Evolutionary conservation across 164 flowering plant species (phyloP), one percentile per base, ranked within the genome.

Genomic region (Magnolia changhungtana): DNA sequence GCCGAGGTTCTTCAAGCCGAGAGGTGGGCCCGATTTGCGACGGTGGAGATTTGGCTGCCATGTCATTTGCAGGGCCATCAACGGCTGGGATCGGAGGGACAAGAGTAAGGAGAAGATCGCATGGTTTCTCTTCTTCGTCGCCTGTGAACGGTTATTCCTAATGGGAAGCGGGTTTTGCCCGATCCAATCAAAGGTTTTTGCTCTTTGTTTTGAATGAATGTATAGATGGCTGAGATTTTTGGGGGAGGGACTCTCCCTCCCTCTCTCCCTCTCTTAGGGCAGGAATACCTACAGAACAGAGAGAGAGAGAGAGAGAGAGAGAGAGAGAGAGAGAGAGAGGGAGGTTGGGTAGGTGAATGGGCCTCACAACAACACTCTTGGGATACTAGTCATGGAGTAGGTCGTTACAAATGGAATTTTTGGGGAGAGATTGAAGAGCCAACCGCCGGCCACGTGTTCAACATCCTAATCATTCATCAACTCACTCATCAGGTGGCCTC

Each of bases 1-100:
- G 76, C 99, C 98, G 76, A 94, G 89, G 78, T 96, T 96, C 69
- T 78, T 84, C 58, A 94, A 81, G 78, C 99, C 99, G 79, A 96
- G 76, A 14, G 97, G 98, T n/a, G 86, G 78, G 37, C 51, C 73
- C 55, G 72, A 59, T 31, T 75, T 75, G 72, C 87, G 91, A 52
- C 82, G 84, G 73, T 86, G 86, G 27, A 82, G 80, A 79, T 78
- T 88, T 76, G 88, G 88, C 79, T 89, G 90, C 96, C 96, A 90
- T 77, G 74, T 89, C 98, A 92, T 93, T 79, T 92, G 90, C 87
- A 91, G 65, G 84, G 87, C 90, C 92, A 88, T 88, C 75, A 85
- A 84, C 87, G 84, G 77, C 71, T 77, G 45, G 50, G 72, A 27
- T 51, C 63, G 21, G 72, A 20, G 45, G 68, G 13, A 23, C 51